A percentile compares a stretch with the other conserved stretches of the same genome.
Evolutionary conservation across 2,329 filamentous ascomycete species (phyloP).

Genomic region (Beauveria bassiana): DNA sequence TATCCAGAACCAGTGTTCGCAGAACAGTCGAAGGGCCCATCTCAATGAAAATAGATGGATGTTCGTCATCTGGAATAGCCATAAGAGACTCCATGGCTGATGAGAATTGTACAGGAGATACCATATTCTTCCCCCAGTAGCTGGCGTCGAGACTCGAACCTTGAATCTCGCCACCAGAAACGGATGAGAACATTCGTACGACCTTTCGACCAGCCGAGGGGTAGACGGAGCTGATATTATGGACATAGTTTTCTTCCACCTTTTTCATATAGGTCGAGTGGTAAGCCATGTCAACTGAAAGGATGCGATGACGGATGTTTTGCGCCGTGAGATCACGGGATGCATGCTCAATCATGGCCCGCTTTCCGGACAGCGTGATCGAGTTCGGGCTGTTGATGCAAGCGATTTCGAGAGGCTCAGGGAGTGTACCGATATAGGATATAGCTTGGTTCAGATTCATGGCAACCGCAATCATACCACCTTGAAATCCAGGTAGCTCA

Average conservation of each 20-base stretch:
- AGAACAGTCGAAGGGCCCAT: constrained; percentile 32
- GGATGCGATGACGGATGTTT: constrained; percentile 26
- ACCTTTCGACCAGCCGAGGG: neutral
- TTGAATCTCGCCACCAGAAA: constrained; percentile 24
- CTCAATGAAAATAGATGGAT: constrained; percentile 32
- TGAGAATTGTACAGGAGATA: constrained; percentile 36
- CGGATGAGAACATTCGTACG: constrained; percentile 34
- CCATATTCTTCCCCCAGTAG: constrained; percentile 42
- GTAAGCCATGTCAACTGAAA: constrained; percentile 34
- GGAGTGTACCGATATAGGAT: constrained; percentile 19
- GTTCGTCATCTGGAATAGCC: constrained; percentile 17
- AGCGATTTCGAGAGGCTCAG: constrained; percentile 27
- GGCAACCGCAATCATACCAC: constrained; percentile 35
- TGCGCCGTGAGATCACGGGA: constrained; percentile 23
- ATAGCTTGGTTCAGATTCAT: constrained; percentile 23
- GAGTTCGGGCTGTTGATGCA: constrained; percentile 38
- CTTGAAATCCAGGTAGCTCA: constrained; percentile 22
- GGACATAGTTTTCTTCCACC: constrained; percentile 29
- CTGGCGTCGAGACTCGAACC: constrained; percentile 21
- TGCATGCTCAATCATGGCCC: constrained; percentile 23
- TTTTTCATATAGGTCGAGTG: constrained; percentile 37
- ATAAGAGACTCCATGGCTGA: constrained; percentile 31
- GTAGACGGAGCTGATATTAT: constrained; percentile 19
- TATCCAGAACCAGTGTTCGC: constrained; percentile 28
- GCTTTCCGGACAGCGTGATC: constrained; percentile 36